Base-by-base conservation (phyloP, 1,284 basidiomycete species). In the Ceratobasidium sp. region DNA sequence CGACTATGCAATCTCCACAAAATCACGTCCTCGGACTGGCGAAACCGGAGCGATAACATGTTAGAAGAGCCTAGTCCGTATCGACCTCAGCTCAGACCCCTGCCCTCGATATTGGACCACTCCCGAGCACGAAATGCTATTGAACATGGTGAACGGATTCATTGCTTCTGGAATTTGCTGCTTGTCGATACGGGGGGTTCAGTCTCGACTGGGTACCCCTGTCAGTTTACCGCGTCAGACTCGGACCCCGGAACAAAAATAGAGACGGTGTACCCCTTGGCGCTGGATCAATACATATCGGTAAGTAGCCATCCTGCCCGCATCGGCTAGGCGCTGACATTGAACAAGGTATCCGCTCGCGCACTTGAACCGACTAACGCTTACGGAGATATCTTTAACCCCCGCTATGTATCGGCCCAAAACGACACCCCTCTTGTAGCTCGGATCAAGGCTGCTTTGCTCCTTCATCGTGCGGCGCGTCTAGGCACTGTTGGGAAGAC, bases 191-290 rank as follows among this genome's bases (percentile, higher is more conserved):
- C 58, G 58, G 58, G 58, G 11, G 58, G 58, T 2, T 60, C 58
- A 3, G 58, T 60, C 25, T 60, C 58, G 58, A 60, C 58, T 30
- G 58, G 58, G 27, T 60, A 60, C 33, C 58, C 58, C 6, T 60
- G 58, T 29, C 58, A 60, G 46, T 60, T 60, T 2, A 77, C 78
- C 16, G 79, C 58, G 29, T 60, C 84, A 52, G 83, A 78, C 50
- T 73, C 74, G 14, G 72, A 71, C 9, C 70, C 74, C n/a, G 74
- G 74, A 2, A 74, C 74, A 19, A 80, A 84, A 27, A 84, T 88
- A 39, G 82, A 83, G 69, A 85, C 84, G 71, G 86, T 87, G 9
- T 89, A 87, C 85, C 87, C 87, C 13, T 80, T 86, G 71, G 78
- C 82, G 66, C 80, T 85, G 74, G 78, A 82, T 58, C 83, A 85